These are phyloP conservation scores for Daedalea quercina DNA, from an alignment of 768 basidiomycete genomes.

Conservation along the genomic window DNA sequence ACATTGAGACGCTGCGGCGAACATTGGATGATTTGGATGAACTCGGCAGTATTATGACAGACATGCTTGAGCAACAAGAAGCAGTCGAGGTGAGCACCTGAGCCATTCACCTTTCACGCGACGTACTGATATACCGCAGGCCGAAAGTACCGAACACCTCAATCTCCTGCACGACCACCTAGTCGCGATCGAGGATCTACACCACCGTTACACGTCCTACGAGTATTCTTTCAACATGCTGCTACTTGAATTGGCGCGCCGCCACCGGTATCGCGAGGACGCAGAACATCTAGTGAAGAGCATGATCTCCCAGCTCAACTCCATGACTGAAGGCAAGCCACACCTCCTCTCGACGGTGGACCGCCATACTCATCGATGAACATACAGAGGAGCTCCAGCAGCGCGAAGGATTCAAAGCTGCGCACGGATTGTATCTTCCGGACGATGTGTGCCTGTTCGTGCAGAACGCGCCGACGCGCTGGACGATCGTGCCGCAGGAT, in stretches of 20 bases:
- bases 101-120: background rate
- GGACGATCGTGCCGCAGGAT: conserved; percentile 56
- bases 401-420: conserved; percentile 63
- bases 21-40: conserved; percentile 66
- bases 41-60: conserved; percentile 71
- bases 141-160: conserved; percentile 46
- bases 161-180: conserved; percentile 54
- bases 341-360: background rate
- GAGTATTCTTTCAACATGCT: conserved; percentile 70
- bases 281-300: conserved; percentile 57
- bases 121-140: conserved; percentile 25
- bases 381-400: conserved; percentile 62
- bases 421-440: conserved; percentile 69
- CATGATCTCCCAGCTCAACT: conserved; percentile 58
- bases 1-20: conserved; percentile 41
- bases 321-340: conserved; percentile 56
- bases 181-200: conserved; percentile 53
- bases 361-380: background rate
- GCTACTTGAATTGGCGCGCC: conserved; percentile 64
- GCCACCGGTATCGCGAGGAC: conserved; percentile 59
- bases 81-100: conserved; percentile 52
- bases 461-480: conserved; percentile 65
- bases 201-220: conserved; percentile 61
- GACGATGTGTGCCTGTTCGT: conserved; percentile 77
- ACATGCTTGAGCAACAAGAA: conserved; percentile 68